phyloP scores from a whole-genome alignment of 2,329 filamentous ascomycete species.

The Nannizziopsis barbatae region DNA sequence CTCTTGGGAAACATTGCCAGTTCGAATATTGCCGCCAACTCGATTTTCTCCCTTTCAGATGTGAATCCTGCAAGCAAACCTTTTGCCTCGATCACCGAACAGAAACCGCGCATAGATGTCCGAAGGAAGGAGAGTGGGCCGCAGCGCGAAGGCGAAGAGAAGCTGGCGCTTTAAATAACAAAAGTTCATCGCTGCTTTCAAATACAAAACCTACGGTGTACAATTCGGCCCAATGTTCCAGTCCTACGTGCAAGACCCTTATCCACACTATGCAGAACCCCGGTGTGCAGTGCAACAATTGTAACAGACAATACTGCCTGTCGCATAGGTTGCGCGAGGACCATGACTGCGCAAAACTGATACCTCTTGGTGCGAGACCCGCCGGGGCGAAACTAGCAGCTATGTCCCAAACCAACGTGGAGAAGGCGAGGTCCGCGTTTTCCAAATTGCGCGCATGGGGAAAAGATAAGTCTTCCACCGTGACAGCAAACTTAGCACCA shows the following conservation, averaged over 20 bases:
- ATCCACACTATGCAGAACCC: slow-evolving; percentile 42
- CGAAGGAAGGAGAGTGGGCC: slow-evolving; percentile 52
- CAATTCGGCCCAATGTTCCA: slow-evolving; percentile 43
- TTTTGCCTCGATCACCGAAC: slow-evolving; percentile 91
- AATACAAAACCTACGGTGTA: slow-evolving; percentile 45
- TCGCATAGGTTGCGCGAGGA: slow-evolving; percentile 48
- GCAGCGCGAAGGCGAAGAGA: slow-evolving; percentile 35
- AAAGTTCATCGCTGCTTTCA: slow-evolving; percentile 17
- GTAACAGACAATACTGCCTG: slow-evolving; percentile 42
- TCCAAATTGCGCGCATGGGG: slow-evolving; percentile 72
- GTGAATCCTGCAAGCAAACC: slow-evolving; percentile 71
- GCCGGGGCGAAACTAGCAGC: slow-evolving; percentile 23
- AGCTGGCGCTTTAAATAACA: slow-evolving; percentile 18
- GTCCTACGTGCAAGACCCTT: slow-evolving; percentile 41
- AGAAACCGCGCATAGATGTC: slow-evolving; percentile 65
- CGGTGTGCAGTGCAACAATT: slow-evolving; percentile 41
- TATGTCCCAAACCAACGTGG: slow-evolving; percentile 39
- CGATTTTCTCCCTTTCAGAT: slow-evolving; percentile 89
- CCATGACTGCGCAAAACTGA: slow-evolving; percentile 70
- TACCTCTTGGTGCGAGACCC: slow-evolving; percentile 46
- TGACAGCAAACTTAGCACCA: slow-evolving; percentile 51
- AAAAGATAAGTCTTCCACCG: slow-evolving; percentile 56
- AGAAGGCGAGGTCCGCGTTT: slow-evolving; percentile 63
- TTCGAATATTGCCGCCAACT: slow-evolving; percentile 85
- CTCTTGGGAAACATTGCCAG: slow-evolving; percentile 85